phyloP scores from a whole-genome alignment of 2,329 filamentous ascomycete species.

The Atkinsonella hypoxylon region DNA sequence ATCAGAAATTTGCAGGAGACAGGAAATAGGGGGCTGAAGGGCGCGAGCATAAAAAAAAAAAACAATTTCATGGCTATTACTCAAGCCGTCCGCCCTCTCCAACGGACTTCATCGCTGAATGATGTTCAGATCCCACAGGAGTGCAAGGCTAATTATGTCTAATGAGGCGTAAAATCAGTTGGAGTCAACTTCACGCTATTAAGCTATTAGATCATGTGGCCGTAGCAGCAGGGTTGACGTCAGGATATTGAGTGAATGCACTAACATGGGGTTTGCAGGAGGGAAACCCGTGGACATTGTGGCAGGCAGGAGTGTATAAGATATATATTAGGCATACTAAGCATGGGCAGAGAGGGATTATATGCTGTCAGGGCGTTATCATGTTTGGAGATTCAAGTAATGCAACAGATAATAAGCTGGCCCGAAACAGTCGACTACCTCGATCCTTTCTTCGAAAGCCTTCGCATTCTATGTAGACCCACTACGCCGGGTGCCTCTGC shows the following conservation, averaged over 20 bases:
- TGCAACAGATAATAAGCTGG: neutral
- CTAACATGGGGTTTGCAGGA: no score
- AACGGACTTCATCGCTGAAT: neutral
- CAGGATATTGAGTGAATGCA: no score
- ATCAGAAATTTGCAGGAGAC: slow-evolving; percentile 36
- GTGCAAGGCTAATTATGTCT: no score
- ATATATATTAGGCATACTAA: slow-evolving; percentile 4
- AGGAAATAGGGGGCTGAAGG: slow-evolving; percentile 17
- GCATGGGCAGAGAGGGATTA: neutral
- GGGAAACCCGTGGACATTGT: neutral
- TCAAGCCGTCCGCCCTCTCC: neutral
- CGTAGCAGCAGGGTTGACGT: neutral
- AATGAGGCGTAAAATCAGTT: no score
- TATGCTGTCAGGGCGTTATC: slow-evolving; percentile 2
- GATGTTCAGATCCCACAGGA: no score
- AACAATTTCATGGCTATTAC: neutral
- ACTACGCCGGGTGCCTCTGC: no score
- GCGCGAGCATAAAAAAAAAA: neutral
- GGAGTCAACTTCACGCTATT: no score
- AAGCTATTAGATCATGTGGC: neutral
- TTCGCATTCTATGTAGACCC: neutral
- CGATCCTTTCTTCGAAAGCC: no score
- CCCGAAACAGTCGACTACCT: neutral
- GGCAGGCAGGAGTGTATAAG: neutral
- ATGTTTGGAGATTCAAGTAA: neutral